Base-by-base conservation (phyloP, 805 yeast genomes). In the Komagataella populi region DNA sequence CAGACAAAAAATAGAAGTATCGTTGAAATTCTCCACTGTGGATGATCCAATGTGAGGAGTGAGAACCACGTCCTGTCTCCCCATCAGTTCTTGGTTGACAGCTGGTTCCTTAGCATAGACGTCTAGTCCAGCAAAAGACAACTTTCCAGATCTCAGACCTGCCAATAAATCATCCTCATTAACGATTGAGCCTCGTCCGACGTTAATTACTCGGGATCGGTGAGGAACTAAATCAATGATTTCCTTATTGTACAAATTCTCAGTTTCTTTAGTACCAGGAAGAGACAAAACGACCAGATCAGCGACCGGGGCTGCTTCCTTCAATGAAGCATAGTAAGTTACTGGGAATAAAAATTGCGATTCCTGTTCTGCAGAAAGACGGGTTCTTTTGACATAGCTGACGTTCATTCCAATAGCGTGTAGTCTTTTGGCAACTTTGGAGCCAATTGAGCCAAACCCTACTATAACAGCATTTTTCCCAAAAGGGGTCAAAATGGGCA, bases 401-500 rank as follows among this genome's bases (percentile, higher is more conserved):
- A 86, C 70, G 18, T 75, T 65, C 85, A 85, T 80, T 4, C 87
- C 88, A 36, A 86, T 63, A n/a, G 67, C 68, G 48, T 68, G 50
- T 53, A 86, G 69, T 57, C 83, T 72, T 48, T 63, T 65, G 3
- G 81, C 93, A 52, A 84, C 77, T 30, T 73, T 70, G 60, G 74
- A 74, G 6, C 95, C 95, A 57, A 86, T 86, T 18, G 78, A 70
- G 1, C 95, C 95, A 58, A 85, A 81, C 0, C 95, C 95, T 3
- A 84, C 77, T 39, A 86, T 72, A 2, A 81, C 78, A 1, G 73
- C 88, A 22, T 68, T 69, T 59, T 78, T 81, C 18, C 80, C 80
- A 14, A 64, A 61, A 6, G 89, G 88, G 4, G 79, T 71, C 18
- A 63, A 77, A 56, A 75, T 61, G 24, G 60, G 60, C 22, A 59